These are phyloP conservation scores for Phytophthora ohioensis DNA, from an alignment of 352 stramenopile genomes.

Conservation along the genomic window DNA sequence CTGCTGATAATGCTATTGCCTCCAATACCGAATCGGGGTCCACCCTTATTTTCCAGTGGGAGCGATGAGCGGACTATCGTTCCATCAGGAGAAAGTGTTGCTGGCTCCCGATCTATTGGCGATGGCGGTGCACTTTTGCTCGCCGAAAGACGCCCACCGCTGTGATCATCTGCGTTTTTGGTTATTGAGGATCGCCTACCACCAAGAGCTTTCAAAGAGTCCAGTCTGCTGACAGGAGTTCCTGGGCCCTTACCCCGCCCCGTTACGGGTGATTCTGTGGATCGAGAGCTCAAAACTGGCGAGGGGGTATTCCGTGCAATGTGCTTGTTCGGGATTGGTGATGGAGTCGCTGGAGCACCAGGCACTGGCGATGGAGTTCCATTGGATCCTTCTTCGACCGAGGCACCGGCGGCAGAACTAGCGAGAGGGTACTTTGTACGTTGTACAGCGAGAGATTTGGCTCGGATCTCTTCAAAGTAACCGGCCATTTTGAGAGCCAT, in stretches of 20 bases:
- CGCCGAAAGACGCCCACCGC: slow-evolving; percentile 29
- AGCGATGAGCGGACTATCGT: slow-evolving; percentile 41
- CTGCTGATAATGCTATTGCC: slow-evolving; percentile 74
- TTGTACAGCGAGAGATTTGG: slow-evolving; percentile 83
- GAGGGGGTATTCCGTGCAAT: slow-evolving; percentile 44
- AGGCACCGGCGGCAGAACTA: slow-evolving; percentile 44
- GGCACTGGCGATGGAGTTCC: slow-evolving; percentile 35
- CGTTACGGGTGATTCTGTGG: slow-evolving; percentile 37
- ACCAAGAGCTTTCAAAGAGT: slow-evolving; percentile 43
- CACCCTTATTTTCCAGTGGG: slow-evolving; percentile 34
- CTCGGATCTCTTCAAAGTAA: slow-evolving; percentile 90
- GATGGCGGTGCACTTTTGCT: slow-evolving; percentile 68
- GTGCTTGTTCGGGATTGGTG: slow-evolving; percentile 38
- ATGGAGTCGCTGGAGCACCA: slow-evolving; percentile 35
- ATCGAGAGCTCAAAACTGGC: slow-evolving; percentile 39
- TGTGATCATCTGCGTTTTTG: slow-evolving; percentile 33
- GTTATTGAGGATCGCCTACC: slow-evolving; percentile 34
- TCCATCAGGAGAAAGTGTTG: slow-evolving; percentile 41
- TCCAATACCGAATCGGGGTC: slow-evolving; percentile 35
- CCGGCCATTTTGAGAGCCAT: slow-evolving; percentile 86
- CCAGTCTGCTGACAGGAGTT: slow-evolving; percentile 39
- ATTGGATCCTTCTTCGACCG: slow-evolving; percentile 27
- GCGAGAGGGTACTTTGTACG: slow-evolving; percentile 70
- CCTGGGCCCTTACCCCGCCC: slow-evolving; percentile 29
- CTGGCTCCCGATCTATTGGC: slow-evolving; percentile 52